Evolutionary conservation across 2,329 filamentous ascomycete species (phyloP), one percentile per base, ranked within the genome.

Genomic region (Xylaria digitata): DNA sequence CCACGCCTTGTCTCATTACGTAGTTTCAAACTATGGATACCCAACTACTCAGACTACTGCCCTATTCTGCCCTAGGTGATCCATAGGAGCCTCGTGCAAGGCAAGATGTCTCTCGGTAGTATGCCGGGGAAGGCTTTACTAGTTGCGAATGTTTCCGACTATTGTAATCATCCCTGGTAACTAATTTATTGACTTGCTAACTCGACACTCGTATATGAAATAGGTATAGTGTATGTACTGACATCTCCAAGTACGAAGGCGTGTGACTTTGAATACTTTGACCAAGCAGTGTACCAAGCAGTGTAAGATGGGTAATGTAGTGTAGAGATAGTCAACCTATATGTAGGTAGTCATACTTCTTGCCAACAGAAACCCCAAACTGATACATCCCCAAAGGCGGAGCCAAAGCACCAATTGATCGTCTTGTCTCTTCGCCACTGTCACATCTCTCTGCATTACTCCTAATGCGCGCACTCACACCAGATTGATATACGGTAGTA

Each of bases 391-490:
- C 50, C 45, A 46, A 48, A 37, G 43, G 49, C 34, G 32, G 50
- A 63, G 60, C 61, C 61, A 57, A 58, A 65, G 45, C 56, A 61
- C 46, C 65, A 59, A 34, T 61, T 45, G 23, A 34, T 59, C 50
- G 23, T 43, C 30, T 23, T 26, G 58, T 65, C 42, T 46, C 48
- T n/a, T 45, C 17, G 56, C 61, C 60, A 63, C 60, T 13, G 43
- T 63, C 55, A 63, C 49, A 63, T 55, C 55, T 59, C 55, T 59
- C 11, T 42, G 49, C 49, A 59, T 63, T 17, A 45, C 23, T 63
- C 46, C 26, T 60, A 60, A 66, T 50, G 64, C 19, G 48, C 49
- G 43, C 57, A 63, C 55, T 59, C 48, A 49, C 64, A 46, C 43
- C 45, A 45, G 11, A 32, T 7, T 17, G 40, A 34, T 26, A 40